A percentile compares a stretch with the other conserved stretches of the same genome.
Evolutionary conservation across 495 filamentous ascomycete genomes (phyloP).

Genomic region (Talaromyces stipitatus): DNA sequence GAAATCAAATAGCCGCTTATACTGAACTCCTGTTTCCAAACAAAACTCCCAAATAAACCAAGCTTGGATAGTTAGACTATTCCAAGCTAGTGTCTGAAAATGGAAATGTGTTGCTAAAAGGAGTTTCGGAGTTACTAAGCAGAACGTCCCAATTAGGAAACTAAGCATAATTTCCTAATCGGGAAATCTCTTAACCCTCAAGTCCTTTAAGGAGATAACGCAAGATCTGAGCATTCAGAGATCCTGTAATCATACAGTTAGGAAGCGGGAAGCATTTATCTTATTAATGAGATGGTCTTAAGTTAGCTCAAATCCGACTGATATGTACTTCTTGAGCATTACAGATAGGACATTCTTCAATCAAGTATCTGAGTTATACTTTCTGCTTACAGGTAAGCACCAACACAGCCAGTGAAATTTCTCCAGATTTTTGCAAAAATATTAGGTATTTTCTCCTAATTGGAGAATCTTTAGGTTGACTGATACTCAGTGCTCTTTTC

Average conservation of each 20-base stretch:
- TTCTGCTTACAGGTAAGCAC: not conserved
- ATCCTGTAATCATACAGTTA: no score
- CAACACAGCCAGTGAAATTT: not conserved
- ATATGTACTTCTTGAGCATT: not conserved
- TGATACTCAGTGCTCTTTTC: constrained; percentile 1
- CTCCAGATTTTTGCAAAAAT: not conserved
- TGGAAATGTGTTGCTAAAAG: not conserved
- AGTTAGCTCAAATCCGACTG: not conserved
- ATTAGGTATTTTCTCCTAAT: not conserved
- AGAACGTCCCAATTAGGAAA: not conserved
- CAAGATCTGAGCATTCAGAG: no score
- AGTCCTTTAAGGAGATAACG: no score
- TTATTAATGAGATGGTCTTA: no score
- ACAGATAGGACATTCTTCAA: not conserved
- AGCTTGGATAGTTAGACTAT: no score
- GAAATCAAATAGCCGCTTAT: not conserved
- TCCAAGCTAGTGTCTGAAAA: not conserved
- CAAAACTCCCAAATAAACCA: no score
- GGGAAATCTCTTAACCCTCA: not conserved
- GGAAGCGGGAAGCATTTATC: no score
- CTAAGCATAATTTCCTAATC: not conserved
- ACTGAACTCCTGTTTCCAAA: not conserved
- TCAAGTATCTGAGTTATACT: not conserved
- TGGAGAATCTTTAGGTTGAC: not conserved
- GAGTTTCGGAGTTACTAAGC: not conserved